Evolutionary conservation across 2,329 filamentous ascomycete genomes (phyloP).

Genomic region (Thyridium curvatum): DNA sequence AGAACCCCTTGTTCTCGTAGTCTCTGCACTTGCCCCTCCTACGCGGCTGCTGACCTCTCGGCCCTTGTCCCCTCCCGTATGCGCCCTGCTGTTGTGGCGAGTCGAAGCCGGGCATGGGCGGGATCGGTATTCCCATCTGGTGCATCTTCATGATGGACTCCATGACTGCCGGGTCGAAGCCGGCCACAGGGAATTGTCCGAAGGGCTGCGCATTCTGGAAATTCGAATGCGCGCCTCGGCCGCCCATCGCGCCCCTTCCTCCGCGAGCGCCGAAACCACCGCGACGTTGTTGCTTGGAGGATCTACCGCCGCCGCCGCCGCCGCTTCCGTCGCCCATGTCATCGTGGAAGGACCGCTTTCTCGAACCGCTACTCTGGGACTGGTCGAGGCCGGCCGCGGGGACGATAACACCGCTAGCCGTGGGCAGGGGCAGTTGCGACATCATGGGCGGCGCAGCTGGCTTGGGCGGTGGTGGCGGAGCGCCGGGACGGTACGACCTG

Average conservation of each 20-base stretch:
- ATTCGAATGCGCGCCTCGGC: conserved; percentile 15
- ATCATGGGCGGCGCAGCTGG: conserved; percentile 6
- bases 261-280: conserved; percentile 29
- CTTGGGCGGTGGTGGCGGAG: conserved; percentile 31
- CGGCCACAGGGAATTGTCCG: too few species aligned
- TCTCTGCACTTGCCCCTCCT: conserved; percentile 55
- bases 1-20: conserved; percentile 69
- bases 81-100: conserved; percentile 17
- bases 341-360: conserved; percentile 53
- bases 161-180: conserved; percentile 54
- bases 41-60: conserved; percentile 15
- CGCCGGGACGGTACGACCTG: conserved; percentile 54
- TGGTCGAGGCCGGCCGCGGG: too few species aligned
- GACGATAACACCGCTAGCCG: too few species aligned
- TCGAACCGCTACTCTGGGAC: conserved; percentile 17
- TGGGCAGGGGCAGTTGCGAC: conserved; percentile 6
- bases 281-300: conserved; percentile 55
- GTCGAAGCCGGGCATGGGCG: conserved; percentile 28
- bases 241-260: conserved; percentile 24
- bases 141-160: conserved; percentile 57
- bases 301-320: conserved; percentile 28
- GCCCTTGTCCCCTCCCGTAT: conserved; percentile 7
- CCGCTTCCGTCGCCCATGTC: conserved; percentile 17
- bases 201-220: conserved; percentile 20
- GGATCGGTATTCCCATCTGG: conserved; percentile 43